These are phyloP conservation scores for Thymus quinquecostatus DNA, from an alignment of 257 asterid genomes.

Conservation along the genomic window DNA sequence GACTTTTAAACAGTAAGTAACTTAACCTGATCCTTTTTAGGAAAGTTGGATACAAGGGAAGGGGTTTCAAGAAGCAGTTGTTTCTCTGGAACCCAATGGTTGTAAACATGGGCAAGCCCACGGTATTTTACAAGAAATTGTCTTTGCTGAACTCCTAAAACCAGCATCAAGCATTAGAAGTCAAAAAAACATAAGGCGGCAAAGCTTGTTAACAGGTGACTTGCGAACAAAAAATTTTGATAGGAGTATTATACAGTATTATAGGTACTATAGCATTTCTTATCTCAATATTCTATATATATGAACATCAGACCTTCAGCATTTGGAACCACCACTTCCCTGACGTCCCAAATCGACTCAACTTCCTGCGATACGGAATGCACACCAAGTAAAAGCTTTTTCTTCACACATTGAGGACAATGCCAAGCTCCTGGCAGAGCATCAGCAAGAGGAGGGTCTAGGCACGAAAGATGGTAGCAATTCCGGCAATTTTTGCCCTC, in stretches of 20 bases:
- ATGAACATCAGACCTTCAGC: constrained; percentile 51
- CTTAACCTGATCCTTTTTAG: constrained; percentile 52
- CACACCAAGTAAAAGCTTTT: constrained; percentile 61
- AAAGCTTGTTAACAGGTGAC: constrained; percentile 23
- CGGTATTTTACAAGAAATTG: constrained; percentile 74
- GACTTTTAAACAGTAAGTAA: constrained; percentile 6
- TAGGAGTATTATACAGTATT: constrained; percentile 19
- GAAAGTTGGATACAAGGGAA: constrained; percentile 46
- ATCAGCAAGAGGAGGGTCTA: constrained; percentile 54
- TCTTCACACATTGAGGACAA: constrained; percentile 66
- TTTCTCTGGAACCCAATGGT: constrained; percentile 69
- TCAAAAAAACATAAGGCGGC: constrained; percentile 28
- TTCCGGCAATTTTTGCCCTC: constrained; percentile 60
- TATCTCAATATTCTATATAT: constrained; percentile 14
- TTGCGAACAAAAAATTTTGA: constrained; percentile 17
- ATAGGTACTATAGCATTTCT: constrained; percentile 2
- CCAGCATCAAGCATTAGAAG: constrained; percentile 32
- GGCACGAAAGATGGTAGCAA: constrained; percentile 56
- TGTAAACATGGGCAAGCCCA: constrained; percentile 78
- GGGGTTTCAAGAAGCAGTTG: constrained; percentile 54
- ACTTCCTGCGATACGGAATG: constrained; percentile 69
- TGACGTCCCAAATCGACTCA: constrained; percentile 62
- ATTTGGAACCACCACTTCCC: constrained; percentile 64
- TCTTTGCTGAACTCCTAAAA: constrained; percentile 61
- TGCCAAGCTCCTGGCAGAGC: constrained; percentile 66